Conservation (phyloP, 208 protist species). For the Trichomonas gallinae region DNA sequence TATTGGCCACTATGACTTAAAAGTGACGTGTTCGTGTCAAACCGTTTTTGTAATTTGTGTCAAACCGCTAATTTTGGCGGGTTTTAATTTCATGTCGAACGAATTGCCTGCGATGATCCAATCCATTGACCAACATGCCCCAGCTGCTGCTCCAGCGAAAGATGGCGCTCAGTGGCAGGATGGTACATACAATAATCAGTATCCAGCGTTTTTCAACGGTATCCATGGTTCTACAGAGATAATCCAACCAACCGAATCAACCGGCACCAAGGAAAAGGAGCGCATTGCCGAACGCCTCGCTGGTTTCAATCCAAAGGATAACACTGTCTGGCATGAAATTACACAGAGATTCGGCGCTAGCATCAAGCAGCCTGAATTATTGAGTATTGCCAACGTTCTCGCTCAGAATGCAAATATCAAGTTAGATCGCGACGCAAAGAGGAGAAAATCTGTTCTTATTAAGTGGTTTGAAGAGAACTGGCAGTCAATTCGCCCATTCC, state of each 20-base stretch:
- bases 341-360: constrained; percentile 6
- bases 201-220: neutral
- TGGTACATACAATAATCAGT: neutral
- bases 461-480: constrained; percentile 21
- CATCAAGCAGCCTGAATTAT: neutral
- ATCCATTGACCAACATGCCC: neutral
- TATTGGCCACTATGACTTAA: neutral
- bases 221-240: neutral
- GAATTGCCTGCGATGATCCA: neutral
- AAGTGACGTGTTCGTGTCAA: neutral
- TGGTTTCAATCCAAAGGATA: constrained; percentile 7
- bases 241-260: neutral
- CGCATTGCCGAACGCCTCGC: neutral
- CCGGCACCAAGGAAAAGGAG: neutral
- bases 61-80: neutral
- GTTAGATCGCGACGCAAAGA: constrained; percentile 11
- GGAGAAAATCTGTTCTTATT: constrained; percentile 7
- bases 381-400: neutral
- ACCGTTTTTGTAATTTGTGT: neutral
- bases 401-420: neutral
- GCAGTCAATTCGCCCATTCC: neutral
- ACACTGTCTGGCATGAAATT: neutral
- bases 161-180: neutral
- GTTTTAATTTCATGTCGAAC: neutral
- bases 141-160: neutral